Evolutionary conservation across 495 filamentous ascomycete genomes (phyloP), one percentile per base, ranked within the genome.

Genomic region (Aspergillus conjunctus): DNA sequence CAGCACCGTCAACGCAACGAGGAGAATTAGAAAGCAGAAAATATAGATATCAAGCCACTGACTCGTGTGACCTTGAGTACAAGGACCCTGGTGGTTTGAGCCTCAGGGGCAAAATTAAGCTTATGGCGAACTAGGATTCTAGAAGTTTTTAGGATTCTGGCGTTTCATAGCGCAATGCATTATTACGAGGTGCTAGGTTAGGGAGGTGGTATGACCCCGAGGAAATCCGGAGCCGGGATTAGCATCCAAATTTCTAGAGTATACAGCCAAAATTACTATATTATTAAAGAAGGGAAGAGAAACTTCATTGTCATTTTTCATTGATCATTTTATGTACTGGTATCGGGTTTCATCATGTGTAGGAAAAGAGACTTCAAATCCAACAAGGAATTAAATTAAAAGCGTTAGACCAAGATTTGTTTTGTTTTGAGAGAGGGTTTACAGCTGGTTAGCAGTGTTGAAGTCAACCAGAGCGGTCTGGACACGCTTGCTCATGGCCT

Each of bases 401-500:
- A 14, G 17, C 6, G 12, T 11, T 31, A 53, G 55, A 18, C 34
- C 32, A 49, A 58, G 33, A 48, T 56, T 55, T 55, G 54, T 48
- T 22, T 18, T 22, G 39, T 22, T 26, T 26, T 17, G 15, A 45
- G n/a, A 62, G 44, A 15, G 20, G 26, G 26, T 72, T 90, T 92
- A 98, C 74, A 97, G 77, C 78, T 93, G 85, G 69, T 84, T 84
- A 66, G 91, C 84, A 62, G 92, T 87, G 79, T 93, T 92, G 86
- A 98, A 98, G 79, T 97, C 94, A 63, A 86, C 80, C 55, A 99
- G 86, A 37, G 87, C 92, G 69, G 88, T 87, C 72, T 84, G 74
- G 45, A 97, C 87, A 69, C 93, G 88, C 63, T 83, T 81, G 66
- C 82, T 86, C 93, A 97, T 98, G 70, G 88, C 94, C 87, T 97